Base-by-base conservation (phyloP, 1,284 basidiomycete species). In the Tylopilus sp. region DNA sequence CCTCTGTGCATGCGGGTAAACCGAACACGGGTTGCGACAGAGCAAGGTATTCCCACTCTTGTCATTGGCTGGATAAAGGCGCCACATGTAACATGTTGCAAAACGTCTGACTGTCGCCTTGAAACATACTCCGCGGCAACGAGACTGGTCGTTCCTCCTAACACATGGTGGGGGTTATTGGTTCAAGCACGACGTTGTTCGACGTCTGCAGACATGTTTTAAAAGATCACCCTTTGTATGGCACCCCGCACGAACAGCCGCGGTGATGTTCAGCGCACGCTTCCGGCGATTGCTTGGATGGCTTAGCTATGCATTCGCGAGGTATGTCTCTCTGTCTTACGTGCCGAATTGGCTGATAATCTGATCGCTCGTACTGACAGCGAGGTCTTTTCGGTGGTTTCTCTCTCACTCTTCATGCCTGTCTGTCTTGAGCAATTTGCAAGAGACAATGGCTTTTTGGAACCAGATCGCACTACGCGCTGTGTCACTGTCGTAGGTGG, bases 341-440 rank as follows among this genome's bases (percentile, higher is more conserved):
- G 19, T n/a, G 32, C 16, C 12, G 2, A 13, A 10, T 24, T 22
- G 24, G 36, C 24, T 58, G 52, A 65, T 63, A 5, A 6, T 10
- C 10, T 36, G 33, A 36, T 54, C 7, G 65, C 60, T 58, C 16
- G 12, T 38, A 24, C 55, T 29, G 26, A 59, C 66, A 94, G 92
- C 77, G 92, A 94, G 77, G 93, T 93, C 4, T 95, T 94, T 70
- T 92, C 92, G n/a, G 89, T 94, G 44, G 92, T 93, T 7, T 93
- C 91, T 0, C 78, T 94, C 75, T 92, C 91, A 0, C 82, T 94
- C 24, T 94, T 94, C 71, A 82, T 94, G 2, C 93, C 93, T 2
- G 92, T 95, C 69, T 93, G 91, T 71, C 81, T 95, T 12, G 93
- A 95, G 71, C 93, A 95, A 77, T 94, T 94, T 66, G 92, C 93